phyloP scores from a whole-genome alignment of 352 stramenopile species.

The Phytophthora syringae region DNA sequence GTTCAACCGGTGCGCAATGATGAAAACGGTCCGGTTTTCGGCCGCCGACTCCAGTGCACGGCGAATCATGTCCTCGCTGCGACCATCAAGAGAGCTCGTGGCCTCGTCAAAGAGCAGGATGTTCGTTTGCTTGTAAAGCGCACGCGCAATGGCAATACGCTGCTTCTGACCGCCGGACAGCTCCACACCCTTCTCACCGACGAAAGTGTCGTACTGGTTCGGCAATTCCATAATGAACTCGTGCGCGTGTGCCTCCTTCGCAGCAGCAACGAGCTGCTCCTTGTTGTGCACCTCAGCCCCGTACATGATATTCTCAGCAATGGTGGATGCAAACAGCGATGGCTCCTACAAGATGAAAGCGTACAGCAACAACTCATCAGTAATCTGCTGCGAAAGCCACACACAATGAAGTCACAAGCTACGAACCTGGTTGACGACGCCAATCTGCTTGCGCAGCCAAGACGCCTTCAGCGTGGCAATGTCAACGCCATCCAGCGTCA shows the following conservation, averaged over 20 bases:
- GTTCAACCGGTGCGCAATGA: constrained; percentile 87
- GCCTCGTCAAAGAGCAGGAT: constrained; percentile 88
- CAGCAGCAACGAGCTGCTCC: constrained; percentile 58
- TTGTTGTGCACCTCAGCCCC: constrained; percentile 60
- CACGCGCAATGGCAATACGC: constrained; percentile 86
- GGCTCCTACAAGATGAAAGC: constrained; percentile 46
- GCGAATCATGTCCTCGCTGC: constrained; percentile 83
- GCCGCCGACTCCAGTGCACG: constrained; percentile 66
- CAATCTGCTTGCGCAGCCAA: constrained; percentile 86
- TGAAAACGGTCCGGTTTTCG: constrained; percentile 79
- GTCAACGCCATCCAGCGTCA: constrained; percentile 80
- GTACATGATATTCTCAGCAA: constrained; percentile 91
- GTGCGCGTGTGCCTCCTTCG: constrained; percentile 78
- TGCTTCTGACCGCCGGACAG: constrained; percentile 98
- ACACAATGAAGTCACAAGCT: neutral
- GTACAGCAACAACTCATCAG: constrained; percentile 23
- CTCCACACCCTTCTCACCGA: constrained; percentile 97
- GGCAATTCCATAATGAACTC: constrained; percentile 88
- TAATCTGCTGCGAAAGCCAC: neutral
- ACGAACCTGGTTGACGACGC: constrained; percentile 79
- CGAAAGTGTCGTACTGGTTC: constrained; percentile 96
- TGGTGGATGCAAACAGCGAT: constrained; percentile 80
- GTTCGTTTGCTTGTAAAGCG: constrained; percentile 83
- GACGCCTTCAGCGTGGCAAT: constrained; percentile 67
- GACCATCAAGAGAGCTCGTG: constrained; percentile 83